Conservation (phyloP, 1,139 yeast genomes). For the Saccharomyces hybrid region DNA sequence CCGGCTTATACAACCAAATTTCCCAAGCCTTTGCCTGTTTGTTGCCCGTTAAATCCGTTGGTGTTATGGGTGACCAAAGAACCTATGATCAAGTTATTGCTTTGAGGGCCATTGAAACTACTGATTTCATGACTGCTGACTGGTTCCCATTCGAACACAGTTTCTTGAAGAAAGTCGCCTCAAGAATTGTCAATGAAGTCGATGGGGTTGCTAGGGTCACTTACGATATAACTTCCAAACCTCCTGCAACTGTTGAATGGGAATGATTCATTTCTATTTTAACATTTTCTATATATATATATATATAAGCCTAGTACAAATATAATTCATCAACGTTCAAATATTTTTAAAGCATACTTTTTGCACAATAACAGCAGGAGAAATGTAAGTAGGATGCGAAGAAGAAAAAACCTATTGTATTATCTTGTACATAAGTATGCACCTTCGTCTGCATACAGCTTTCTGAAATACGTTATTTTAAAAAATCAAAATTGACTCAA, state of each 20-base stretch:
- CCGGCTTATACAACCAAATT: constrained; percentile 86
- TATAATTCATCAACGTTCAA: not conserved
- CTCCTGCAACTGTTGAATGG: constrained; percentile 99
- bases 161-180: constrained; percentile 86
- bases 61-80: constrained; percentile 99
- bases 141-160: constrained; percentile 93
- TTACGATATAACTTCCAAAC: constrained; percentile 96
- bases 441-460: not conserved
- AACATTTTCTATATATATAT: not conserved
- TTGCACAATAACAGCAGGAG: not conserved
- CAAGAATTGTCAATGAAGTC: constrained; percentile 96
- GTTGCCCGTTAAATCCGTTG: constrained; percentile 95
- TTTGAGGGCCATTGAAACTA: constrained; percentile 93
- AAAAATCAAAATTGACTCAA: constrained; percentile 53
- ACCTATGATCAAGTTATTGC: constrained; percentile 99
- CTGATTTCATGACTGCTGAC: constrained; percentile 99
- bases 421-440: not conserved
- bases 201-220: constrained; percentile 99
- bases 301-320: not conserved
- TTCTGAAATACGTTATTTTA: constrained; percentile 1
- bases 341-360: not conserved
- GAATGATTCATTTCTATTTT: constrained; percentile 49
- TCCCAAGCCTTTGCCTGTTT: constrained; percentile 97
- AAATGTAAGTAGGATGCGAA: not conserved
- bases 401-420: not conserved